Evolutionary conservation across 2,329 filamentous ascomycete species (phyloP).

Genomic region (Parafenestella ontariensis): DNA sequence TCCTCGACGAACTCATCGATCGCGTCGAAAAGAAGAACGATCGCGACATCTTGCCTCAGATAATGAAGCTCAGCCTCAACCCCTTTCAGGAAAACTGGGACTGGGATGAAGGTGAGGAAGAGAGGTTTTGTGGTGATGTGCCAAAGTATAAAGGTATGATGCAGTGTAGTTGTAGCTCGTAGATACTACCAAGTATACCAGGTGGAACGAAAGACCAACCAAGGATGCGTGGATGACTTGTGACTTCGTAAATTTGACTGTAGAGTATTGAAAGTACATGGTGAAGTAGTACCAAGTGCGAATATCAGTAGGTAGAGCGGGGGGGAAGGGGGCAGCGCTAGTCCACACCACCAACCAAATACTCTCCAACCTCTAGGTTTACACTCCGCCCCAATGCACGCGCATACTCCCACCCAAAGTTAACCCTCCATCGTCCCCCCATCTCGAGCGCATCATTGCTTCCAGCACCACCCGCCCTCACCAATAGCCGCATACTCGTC

Average conservation of each 20-base stretch:
- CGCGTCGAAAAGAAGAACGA: conserved; percentile 86
- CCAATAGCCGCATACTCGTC: conserved; percentile 71
- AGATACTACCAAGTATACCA: too few relatives aligned
- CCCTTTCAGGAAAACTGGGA: conserved; percentile 85
- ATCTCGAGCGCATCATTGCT: conserved; percentile 70
- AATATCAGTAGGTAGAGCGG: too few relatives aligned
- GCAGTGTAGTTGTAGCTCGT: conserved; percentile 94
- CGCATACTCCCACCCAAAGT: conserved; percentile 79
- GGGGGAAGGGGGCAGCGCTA: too few relatives aligned
- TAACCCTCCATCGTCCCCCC: conserved; percentile 77
- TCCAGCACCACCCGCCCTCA: conserved; percentile 64
- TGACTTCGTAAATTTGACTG: too few relatives aligned
- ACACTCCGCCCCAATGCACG: conserved; percentile 74
- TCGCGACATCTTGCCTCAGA: conserved; percentile 74
- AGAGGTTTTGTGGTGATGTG: conserved; percentile 84
- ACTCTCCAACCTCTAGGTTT: conserved; percentile 80
- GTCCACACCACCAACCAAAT: conserved; percentile 47
- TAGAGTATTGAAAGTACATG: too few relatives aligned
- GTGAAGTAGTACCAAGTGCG: too few relatives aligned
- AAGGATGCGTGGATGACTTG: too few relatives aligned
- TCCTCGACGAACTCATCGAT: conserved; percentile 90
- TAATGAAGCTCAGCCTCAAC: conserved; percentile 83
- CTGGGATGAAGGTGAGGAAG: conserved; percentile 73
- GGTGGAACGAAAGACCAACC: too few relatives aligned
- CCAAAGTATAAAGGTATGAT: conserved; percentile 78